Base-by-base conservation (phyloP, 202 grass and related monocot species). In the Bolboschoenoplectus hybrid region DNA sequence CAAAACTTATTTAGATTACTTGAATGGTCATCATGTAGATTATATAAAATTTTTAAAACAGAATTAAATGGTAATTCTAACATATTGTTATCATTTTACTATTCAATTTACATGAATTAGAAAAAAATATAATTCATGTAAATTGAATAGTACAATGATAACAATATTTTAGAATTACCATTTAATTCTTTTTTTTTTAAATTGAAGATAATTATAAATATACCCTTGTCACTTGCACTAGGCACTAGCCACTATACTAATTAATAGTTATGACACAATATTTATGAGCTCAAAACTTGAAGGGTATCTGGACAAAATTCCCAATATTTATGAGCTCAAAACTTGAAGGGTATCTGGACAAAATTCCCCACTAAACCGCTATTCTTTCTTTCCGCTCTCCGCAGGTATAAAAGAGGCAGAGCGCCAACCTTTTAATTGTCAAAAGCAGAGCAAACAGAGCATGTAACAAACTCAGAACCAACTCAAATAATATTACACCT, bases 381-480 rank as follows among this genome's bases (percentile, higher is more conserved):
- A 45, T 32, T 14, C 3, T n/a, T 56, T 6, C 32, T 51, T 39
- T 19, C 80, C 47, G 9, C 51, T 67, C 62, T 67, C 61, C 26
- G 2, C 81, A 51, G 66, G 40, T 84, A 84, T 84, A 84, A 70
- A 71, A 84, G 64, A 10, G 63, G 34, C 64, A 53, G 63, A 32
- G 50, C 63, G 63, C 81, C 61, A 68, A 84, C 64, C 16, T 49
- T 83, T 84, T 32, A 56, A 17, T 40, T 67, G 8, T 68, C 9
- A 68, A 55, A 83, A 83, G 34, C 81, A 68, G 60, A 77, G 74
- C 32, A 39, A 67, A 82, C 55, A 82, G 58, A 63, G 60, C 81
- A 83, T 64, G 38, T 34, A 26, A 7, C 11, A 35, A 63, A 63
- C 65, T 43, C n/a, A 44, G 7, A 82, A 10, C 60, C 12, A 66